Percentiles rank a stretch among this genome's conserved stretches.
Conservation (phyloP, 257 asterid species). For the Solanum sejunctum region DNA sequence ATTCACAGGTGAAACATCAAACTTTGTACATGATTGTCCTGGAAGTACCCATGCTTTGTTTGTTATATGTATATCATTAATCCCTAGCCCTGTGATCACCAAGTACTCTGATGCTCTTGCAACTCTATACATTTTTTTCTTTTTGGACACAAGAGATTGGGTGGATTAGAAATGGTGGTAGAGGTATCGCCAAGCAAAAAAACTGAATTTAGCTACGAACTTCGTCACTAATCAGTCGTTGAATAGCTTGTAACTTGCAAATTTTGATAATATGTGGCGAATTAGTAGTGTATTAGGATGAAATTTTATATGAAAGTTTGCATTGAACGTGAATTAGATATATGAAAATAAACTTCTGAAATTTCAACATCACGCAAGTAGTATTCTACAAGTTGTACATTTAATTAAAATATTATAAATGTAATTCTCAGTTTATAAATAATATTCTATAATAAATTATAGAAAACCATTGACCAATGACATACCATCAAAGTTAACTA, state of each 20-base stretch:
- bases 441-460: background rate
- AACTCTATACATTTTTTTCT: conserved; percentile 25
- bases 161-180: background rate
- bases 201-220: background rate
- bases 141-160: background rate
- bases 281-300: background rate
- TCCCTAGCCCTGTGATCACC: conserved; percentile 48
- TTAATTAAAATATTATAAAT: background rate
- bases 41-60: conserved; percentile 57
- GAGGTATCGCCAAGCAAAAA: background rate
- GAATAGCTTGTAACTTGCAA: background rate
- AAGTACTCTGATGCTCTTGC: conserved; percentile 65
- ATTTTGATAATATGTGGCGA: background rate
- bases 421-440: background rate
- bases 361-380: background rate
- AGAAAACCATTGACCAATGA: background rate
- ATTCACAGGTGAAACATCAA: conserved; percentile 54
- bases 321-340: background rate
- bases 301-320: background rate
- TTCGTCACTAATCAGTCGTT: background rate
- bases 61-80: conserved; percentile 27
- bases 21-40: conserved; percentile 29
- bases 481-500: background rate
- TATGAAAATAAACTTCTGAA: background rate
- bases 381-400: background rate